Evolutionary conservation across 2,329 filamentous ascomycete genomes (phyloP), one percentile per base, ranked within the genome.

Genomic region (Aspergillus ibericus): DNA sequence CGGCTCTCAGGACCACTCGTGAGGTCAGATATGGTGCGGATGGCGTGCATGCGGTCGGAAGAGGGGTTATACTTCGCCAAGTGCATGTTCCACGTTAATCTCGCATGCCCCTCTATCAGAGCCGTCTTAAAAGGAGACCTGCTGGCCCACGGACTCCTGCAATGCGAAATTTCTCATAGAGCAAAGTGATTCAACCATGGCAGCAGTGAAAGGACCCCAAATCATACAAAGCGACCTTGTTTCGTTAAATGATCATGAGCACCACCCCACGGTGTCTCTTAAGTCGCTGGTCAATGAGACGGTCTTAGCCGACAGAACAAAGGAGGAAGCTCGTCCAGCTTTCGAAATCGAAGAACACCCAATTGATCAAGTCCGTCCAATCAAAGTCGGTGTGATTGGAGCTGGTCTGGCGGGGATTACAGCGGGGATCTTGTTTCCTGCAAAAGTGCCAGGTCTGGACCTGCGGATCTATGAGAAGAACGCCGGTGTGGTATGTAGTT

Each of bases 391-490:
- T 0, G 81, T 90, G 0, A 82, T 90, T 32, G 88, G 88, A 1
- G 87, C 85, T 8, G 88, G 87, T 0, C 72, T 90, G 0, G 73
- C 85, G 0, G 88, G 88, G 3, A 81, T 89, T 35, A 82, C 83
- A 4, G 85, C 88, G 1, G 89, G 88, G 0, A 80, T 86, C 7
- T 73, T 91, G 8, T 76, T 92, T 0, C 88, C 88, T 0, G 81
- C 77, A 9, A 92, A 92, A 63, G 84, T 92, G 0, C 88, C 89
- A 0, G 82, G 82, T 0, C 82, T 91, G 49, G 76, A 89, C 46
- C 73, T 92, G 59, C 84, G 81, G 0, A 85, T 90, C 36, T 85
- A 85, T 54, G 87, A 90, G 68, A 90, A 90, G 75, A 90, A 90
- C 63, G 68, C 77, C 0, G 86, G 89, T 52, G 81, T 89, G 68